Evolutionary conservation across 2,329 filamentous ascomycete genomes (phyloP).

Genomic region (Talaromyces sp.): DNA sequence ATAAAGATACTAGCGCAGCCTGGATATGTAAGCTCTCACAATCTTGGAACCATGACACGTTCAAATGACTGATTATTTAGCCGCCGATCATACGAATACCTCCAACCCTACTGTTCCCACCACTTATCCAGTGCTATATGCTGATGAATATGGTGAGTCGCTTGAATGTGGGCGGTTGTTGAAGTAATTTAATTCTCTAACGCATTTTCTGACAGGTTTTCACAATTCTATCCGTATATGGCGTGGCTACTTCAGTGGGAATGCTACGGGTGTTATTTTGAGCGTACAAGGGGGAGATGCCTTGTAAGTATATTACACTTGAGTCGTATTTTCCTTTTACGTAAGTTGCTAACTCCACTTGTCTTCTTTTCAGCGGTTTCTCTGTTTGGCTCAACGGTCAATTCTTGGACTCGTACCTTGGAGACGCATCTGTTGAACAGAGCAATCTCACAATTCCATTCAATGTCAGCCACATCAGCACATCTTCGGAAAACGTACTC

Average conservation of each 20-base stretch:
- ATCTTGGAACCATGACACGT: background rate
- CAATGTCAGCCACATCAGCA: slow-evolving; percentile 50
- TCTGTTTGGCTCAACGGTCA: slow-evolving; percentile 63
- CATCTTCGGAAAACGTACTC: slow-evolving; percentile 52
- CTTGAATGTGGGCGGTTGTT: background rate
- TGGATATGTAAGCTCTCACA: slow-evolving; percentile 29
- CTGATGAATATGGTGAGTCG: slow-evolving; percentile 42
- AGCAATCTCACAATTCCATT: slow-evolving; percentile 58
- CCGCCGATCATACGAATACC: slow-evolving; percentile 43
- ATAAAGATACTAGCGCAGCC: slow-evolving; percentile 43
- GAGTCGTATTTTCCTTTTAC: background rate
- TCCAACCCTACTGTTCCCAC: slow-evolving; percentile 41
- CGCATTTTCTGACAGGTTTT: slow-evolving; percentile 54
- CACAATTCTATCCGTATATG: slow-evolving; percentile 66
- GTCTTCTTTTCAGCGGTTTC: slow-evolving; percentile 50
- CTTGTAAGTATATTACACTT: background rate
- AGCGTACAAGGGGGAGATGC: slow-evolving; percentile 61
- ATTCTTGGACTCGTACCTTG: slow-evolving; percentile 63
- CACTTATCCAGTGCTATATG: slow-evolving; percentile 47
- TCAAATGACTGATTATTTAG: slow-evolving; percentile 21
- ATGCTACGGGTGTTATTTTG: slow-evolving; percentile 58
- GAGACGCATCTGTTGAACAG: slow-evolving; percentile 49
- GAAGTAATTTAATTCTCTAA: background rate
- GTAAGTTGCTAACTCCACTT: background rate
- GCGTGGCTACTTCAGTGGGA: slow-evolving; percentile 65